Evolutionary conservation across 495 filamentous ascomycete species (phyloP).

Genomic region (Aspergillus asperescens): DNA sequence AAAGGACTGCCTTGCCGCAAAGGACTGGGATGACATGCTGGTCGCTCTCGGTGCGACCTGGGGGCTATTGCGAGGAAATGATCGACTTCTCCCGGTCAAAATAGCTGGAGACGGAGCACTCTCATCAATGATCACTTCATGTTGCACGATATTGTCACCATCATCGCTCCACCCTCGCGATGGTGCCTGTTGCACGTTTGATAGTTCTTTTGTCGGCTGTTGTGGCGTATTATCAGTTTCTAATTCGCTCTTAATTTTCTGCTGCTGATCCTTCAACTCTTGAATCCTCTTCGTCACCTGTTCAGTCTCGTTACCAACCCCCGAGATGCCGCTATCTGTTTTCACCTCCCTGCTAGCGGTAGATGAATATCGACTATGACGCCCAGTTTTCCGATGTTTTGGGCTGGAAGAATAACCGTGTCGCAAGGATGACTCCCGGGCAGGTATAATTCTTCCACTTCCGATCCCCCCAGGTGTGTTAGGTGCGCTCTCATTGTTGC

Average conservation of each 20-base stretch:
- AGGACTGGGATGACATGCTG: constrained; percentile 39
- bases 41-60: constrained; percentile 41
- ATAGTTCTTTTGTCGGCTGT: constrained; percentile 27
- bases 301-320: constrained; percentile 35
- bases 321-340: constrained; percentile 30
- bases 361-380: constrained; percentile 38
- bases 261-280: constrained; percentile 48
- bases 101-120: constrained; percentile 67
- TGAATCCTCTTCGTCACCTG: constrained; percentile 47
- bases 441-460: constrained; percentile 53
- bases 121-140: constrained; percentile 44
- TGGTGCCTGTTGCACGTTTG: constrained; percentile 22
- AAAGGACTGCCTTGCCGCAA: constrained; percentile 29
- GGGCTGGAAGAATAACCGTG: constrained; percentile 44
- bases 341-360: constrained; percentile 35
- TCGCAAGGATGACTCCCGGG: constrained; percentile 62
- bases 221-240: constrained; percentile 33
- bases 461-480: constrained; percentile 41
- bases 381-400: constrained; percentile 31
- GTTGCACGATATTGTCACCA: constrained; percentile 17
- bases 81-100: constrained; percentile 48
- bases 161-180: constrained; percentile 25
- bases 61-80: constrained; percentile 41
- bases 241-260: constrained; percentile 39
- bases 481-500: constrained; percentile 24